These are phyloP conservation scores for Cutaneotrichosporon sp. DNA, from an alignment of 1,284 basidiomycete genomes.

Conservation along the genomic window DNA sequence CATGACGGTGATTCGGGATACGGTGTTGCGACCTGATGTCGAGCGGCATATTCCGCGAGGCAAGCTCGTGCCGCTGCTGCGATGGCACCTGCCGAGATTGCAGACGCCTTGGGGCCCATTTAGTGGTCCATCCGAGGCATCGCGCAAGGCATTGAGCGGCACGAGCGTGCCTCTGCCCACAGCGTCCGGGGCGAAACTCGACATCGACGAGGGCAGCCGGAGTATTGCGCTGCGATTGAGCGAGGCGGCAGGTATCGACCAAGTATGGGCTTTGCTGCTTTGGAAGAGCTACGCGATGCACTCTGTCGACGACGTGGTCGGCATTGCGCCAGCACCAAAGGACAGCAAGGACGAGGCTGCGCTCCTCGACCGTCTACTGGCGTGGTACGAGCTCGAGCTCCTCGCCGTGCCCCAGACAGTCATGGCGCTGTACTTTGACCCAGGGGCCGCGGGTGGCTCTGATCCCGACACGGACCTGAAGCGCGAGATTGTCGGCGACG, in stretches of 20 bases:
- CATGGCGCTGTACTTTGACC: slow-evolving; percentile 17
- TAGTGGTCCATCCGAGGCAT: slow-evolving; percentile 13
- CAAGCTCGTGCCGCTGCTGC: slow-evolving; percentile 26
- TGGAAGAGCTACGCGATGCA: slow-evolving; percentile 31
- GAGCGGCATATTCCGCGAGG: slow-evolving; percentile 18
- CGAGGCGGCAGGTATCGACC: slow-evolving; percentile 22
- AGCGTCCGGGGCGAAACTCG: slow-evolving; percentile 9
- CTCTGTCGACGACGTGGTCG: slow-evolving; percentile 23
- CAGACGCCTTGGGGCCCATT: slow-evolving; percentile 31
- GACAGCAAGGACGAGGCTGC: slow-evolving; percentile 22
- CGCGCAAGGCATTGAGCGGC: slow-evolving; percentile 15
- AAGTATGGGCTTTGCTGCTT: slow-evolving; percentile 25
- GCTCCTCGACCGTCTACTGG: slow-evolving; percentile 24
- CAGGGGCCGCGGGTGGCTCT: slow-evolving; percentile 6
- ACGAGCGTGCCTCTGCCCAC: slow-evolving; percentile 20
- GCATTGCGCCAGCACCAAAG: neutral
- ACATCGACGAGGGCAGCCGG: slow-evolving; percentile 22
- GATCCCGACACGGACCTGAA: slow-evolving; percentile 24
- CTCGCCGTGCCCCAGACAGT: slow-evolving; percentile 34
- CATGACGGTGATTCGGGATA: slow-evolving; percentile 35
- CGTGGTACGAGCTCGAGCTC: slow-evolving; percentile 36
- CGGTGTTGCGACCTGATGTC: slow-evolving; percentile 27
- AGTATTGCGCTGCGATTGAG: slow-evolving; percentile 24
- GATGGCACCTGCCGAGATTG: slow-evolving; percentile 26
- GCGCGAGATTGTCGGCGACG: slow-evolving; percentile 27